Percentiles rank a stretch among this genome's conserved stretches.
Conservation (phyloP, 345 rosid species). For the Lagerstroemia speciosa region DNA sequence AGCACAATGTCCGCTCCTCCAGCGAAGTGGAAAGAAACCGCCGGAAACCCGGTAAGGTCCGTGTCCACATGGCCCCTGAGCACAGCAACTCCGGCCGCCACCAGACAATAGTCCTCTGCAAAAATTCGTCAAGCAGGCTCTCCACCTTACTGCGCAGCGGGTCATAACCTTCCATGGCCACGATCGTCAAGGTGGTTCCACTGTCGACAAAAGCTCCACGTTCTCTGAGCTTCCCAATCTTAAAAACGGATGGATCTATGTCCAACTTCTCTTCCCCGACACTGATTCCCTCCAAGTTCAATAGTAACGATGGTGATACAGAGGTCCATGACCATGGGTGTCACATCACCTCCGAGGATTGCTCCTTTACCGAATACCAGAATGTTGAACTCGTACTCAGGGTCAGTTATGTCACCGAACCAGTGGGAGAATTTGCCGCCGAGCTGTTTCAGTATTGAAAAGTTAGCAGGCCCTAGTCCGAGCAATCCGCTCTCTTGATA, state of each 20-base stretch:
- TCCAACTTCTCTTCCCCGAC: slow-evolving; percentile 18
- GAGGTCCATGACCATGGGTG: neutral
- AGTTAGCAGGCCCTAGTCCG: neutral
- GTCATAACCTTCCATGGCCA: slow-evolving; percentile 1
- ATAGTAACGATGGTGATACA: neutral
- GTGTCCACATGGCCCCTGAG: slow-evolving; percentile 19
- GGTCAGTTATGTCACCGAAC: slow-evolving; percentile 3
- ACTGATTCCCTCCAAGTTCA: slow-evolving; percentile 7
- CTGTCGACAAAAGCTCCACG: slow-evolving; percentile 14
- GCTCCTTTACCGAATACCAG: slow-evolving; percentile 6
- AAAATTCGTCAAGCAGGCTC: neutral
- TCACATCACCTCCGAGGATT: neutral
- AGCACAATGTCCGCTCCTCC: slow-evolving; percentile 30
- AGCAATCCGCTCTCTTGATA: slow-evolving; percentile 9
- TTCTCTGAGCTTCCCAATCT: slow-evolving; percentile 10
- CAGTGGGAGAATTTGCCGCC: slow-evolving; percentile 9
- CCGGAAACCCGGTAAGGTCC: slow-evolving; percentile 35
- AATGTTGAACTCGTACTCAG: slow-evolving; percentile 1
- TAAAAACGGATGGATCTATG: neutral
- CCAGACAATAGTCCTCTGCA: neutral
- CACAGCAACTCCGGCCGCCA: slow-evolving; percentile 14
- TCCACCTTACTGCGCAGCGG: slow-evolving; percentile 1
- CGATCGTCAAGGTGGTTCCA: neutral
- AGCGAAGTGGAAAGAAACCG: slow-evolving; percentile 31
- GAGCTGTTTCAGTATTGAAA: neutral